Conservation (phyloP, 2,329 filamentous ascomycete genomes). For the Colletotrichum costaricense region DNA sequence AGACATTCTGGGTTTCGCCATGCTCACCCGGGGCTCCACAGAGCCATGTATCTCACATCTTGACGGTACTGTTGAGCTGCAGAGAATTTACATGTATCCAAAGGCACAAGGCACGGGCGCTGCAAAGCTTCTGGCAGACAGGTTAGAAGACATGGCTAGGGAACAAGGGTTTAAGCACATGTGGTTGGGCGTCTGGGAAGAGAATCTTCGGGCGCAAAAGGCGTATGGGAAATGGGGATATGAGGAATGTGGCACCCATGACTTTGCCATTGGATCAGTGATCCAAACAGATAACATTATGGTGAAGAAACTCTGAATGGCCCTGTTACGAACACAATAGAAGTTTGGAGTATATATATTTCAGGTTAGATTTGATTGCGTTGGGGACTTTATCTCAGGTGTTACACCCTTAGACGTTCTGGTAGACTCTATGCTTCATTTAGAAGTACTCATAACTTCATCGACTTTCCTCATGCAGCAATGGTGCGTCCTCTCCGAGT, state of each 20-base stretch:
- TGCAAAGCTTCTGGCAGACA: constrained; percentile 46
- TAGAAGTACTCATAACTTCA: too few relatives aligned
- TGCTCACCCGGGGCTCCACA: constrained; percentile 48
- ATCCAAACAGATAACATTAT: constrained; percentile 57
- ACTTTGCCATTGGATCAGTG: constrained; percentile 53
- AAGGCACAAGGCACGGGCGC: constrained; percentile 51
- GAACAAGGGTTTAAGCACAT: constrained; percentile 50
- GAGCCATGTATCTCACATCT: constrained; percentile 51
- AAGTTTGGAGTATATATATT: too few relatives aligned
- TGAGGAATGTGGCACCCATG: constrained; percentile 50
- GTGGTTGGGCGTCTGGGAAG: constrained; percentile 62
- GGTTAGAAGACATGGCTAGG: constrained; percentile 47
- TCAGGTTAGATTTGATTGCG: too few relatives aligned
- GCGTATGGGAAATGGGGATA: constrained; percentile 56
- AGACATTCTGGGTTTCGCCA: constrained; percentile 52
- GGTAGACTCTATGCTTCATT: too few relatives aligned
- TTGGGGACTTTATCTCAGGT: too few relatives aligned
- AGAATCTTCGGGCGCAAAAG: constrained; percentile 51
- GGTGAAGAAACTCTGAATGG: constrained; percentile 44
- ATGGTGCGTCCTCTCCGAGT: too few relatives aligned
- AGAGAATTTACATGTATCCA: constrained; percentile 54
- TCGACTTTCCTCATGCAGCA: too few relatives aligned
- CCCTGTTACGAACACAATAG: too few relatives aligned
- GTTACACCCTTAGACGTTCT: too few relatives aligned
- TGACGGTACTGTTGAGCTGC: constrained; percentile 50